These are phyloP conservation scores for Neurospora sp. DNA, from an alignment of 495 filamentous ascomycete species.

Conservation along the genomic window DNA sequence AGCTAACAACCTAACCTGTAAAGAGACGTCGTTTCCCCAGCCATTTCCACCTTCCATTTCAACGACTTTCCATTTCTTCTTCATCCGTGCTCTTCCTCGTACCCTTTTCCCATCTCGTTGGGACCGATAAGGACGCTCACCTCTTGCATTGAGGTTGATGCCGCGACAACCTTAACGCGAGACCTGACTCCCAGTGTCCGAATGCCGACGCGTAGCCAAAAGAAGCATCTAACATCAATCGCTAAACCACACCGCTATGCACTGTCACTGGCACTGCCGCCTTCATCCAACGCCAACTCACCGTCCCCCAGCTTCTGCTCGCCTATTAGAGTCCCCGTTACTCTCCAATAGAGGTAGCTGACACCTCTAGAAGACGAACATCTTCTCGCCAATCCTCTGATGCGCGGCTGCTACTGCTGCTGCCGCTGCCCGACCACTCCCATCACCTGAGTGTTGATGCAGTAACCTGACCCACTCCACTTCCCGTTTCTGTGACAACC, in stretches of 20 bases:
- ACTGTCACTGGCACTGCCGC: neutral
- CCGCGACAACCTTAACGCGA: neutral
- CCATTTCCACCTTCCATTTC: neutral
- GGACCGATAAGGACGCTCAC: neutral
- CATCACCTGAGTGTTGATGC: neutral
- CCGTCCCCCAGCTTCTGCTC: neutral
- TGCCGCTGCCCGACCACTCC: neutral
- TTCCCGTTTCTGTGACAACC: neutral
- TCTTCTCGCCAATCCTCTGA: neutral
- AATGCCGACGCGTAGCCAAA: neutral
- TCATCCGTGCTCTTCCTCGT: neutral
- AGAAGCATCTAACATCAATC: neutral
- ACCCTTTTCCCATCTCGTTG: neutral
- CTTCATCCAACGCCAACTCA: neutral
- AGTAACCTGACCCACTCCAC: neutral
- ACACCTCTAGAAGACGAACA: neutral
- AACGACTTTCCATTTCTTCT: neutral
- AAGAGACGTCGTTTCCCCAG: neutral
- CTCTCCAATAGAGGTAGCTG: neutral
- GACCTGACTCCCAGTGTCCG: neutral
- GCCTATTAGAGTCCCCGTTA: neutral
- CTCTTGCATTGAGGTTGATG: neutral
- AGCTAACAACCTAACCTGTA: neutral
- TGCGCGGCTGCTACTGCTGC: neutral
- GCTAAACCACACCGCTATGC: neutral